These are phyloP conservation scores for Thuidium tamariscinum DNA, from an alignment of 225 moss, liverwort and hornwort genomes.

Conservation along the genomic window DNA sequence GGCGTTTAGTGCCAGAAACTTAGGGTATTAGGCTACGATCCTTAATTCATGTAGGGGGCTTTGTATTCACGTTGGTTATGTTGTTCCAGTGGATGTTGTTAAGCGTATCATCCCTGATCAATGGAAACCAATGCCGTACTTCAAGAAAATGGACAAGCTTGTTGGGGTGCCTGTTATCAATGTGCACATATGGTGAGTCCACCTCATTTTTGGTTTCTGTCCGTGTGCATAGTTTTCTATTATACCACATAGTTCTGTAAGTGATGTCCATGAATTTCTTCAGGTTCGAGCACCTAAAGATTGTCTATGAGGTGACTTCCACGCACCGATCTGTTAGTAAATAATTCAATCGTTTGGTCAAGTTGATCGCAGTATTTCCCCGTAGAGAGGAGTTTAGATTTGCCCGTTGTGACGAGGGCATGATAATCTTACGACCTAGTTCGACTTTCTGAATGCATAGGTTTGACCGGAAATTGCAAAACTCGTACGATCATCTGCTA, in stretches of 20 bases:
- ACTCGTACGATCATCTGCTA: slow-evolving; percentile 78
- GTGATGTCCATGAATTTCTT: neutral
- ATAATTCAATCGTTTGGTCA: neutral
- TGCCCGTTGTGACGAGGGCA: neutral
- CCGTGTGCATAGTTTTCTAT: neutral
- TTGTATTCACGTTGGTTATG: neutral
- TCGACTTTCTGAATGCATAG: slow-evolving; percentile 6
- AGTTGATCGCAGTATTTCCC: neutral
- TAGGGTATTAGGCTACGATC: neutral
- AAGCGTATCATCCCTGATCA: slow-evolving; percentile 66
- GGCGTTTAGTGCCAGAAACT: neutral
- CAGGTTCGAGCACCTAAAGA: neutral
- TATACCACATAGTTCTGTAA: neutral
- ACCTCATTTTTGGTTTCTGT: neutral
- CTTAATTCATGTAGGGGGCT: neutral
- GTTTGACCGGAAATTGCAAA: slow-evolving; percentile 80
- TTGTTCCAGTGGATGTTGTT: slow-evolving; percentile 74
- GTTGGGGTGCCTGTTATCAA: slow-evolving; percentile 97
- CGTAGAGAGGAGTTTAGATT: neutral
- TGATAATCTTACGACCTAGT: neutral
- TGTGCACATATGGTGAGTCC: slow-evolving; percentile 80
- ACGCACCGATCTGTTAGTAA: neutral
- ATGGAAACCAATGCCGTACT: slow-evolving; percentile 83
- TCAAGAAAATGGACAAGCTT: slow-evolving; percentile 86
- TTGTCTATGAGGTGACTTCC: neutral